Evolutionary conservation across 148 eudicot genomes (phyloP), one percentile per base, ranked within the genome.

Genomic region (Chenopodium quinoa): DNA sequence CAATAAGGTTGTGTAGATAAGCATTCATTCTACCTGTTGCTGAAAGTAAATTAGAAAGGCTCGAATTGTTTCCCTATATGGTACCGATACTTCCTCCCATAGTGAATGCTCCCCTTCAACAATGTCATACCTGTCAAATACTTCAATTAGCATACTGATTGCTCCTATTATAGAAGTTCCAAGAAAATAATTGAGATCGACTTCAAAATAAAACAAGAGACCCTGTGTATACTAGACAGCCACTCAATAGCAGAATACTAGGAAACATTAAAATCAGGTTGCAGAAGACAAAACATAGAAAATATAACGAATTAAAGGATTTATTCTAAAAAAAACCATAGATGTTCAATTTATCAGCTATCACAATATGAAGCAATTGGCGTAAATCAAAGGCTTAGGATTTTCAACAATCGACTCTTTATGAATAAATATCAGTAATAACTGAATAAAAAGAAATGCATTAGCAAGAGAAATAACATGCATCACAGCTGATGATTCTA

Each of bases 41-140:
- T 93, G 99, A 87, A 96, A 96, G 85, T 89, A 96, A 76, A 84
- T 95, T 84, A 96, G 85, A 85, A 96, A 94, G 29, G 97, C 81
- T 54, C 98, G 86, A 84, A 96, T 96, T 12, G 97, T 92, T 88
- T 96, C 99, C 83, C 94, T 88, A 77, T 96, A 96, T 70, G 99
- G 95, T 77, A 89, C 93, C 48, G 99, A 96, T 83, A 96, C 98
- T 83, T 89, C 99, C 73, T 79, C 82, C 99, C 99, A 96, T 34
- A 96, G 81, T 75, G 90, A 84, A 84, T 96, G 92, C 67, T 91
- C 91, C 82, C 95, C 98, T 91, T 92, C 99, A 81, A 96, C 95
- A 58, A 96, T 92, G 48, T 86, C 84, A 75, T 93, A 96, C 99
- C 99, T 96, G 94, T 81, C 68, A 82, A 84, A 67, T 76, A 80